Evolutionary conservation across 306 rosid genomes (phyloP), one percentile per base, ranked within the genome.

Genomic region (Trifolium repens): DNA sequence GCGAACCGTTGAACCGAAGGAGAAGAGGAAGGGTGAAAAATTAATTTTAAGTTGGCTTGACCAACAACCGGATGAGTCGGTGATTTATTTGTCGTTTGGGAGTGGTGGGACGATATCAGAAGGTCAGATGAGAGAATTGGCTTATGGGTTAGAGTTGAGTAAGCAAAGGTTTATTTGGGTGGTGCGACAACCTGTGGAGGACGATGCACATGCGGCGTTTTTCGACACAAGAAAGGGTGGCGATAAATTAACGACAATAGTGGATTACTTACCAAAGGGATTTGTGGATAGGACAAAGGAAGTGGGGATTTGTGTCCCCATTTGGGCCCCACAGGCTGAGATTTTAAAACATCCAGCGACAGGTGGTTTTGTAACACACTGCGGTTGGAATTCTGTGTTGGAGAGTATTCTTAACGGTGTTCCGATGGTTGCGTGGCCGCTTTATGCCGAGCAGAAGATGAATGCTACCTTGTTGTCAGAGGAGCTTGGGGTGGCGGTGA

Each of bases 111-210:
- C 88, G 0, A 15, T 93, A 53, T 65, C 88, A 0, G 49, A 5
- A 35, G 77, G 57, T 19, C 98, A 93, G 44, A 85, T 79, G 66
- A 79, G 24, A 1, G 91, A 93, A 57, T n/a, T 90, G 32, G 98
- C 96, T 1, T 86, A 76, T 79, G 98, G 94, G 0, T 79, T 93
- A 67, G 98, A 93, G 83, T 16, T 89, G 68, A 93, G 94, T 50
- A 66, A 35, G 43, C 91, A 87, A 22, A 76, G 93, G 69, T 93
- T 90, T 69, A 50, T 93, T 52, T 93, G 98, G 98, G 93, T 89
- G 73, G 86, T 90, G 15, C 80, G 93, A 0, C 81, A 84, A 1
- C 91, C 96, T 2, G 55, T 2, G 4, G 62, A 30, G 8, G 69
- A 32, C 0, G 55, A 70, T 5, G 46, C 68, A 0, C 39, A 57